Base-by-base conservation (phyloP, 306 rosid species). In the Arachis stenosperma region DNA sequence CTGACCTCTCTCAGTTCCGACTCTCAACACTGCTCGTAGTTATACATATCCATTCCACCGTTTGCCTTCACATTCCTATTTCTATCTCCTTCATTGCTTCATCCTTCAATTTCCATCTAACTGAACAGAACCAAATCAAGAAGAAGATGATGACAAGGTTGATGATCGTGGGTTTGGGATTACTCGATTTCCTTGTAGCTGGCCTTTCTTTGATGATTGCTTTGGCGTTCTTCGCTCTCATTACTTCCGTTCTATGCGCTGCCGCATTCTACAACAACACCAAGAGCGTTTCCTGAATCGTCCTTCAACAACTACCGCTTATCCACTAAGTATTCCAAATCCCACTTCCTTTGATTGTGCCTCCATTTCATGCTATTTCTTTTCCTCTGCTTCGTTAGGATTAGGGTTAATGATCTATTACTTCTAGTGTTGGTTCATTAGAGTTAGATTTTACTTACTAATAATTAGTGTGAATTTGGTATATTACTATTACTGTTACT, bases 131-230 rank as follows among this genome's bases (percentile, higher is more conserved):
- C 14, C 66, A 37, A n/a, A 15, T 15, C 1, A 22, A 54, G 36
- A 54, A 54, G 36, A 65, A 43, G 44, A 9, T 29, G 27, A 66
- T 9, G 55, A 64, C 29, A 37, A 69, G 6, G 74, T 69, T 15
- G 75, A 63, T 67, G 81, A 2, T 60, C 48, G 42, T 86, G 74
- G 87, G 92, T 29, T 71, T 84, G 50, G 17, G 87, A 48, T 6
- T 93, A 14, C 13, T 91, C 77, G 98, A 91, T 86, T 83, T 93
- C 76, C 13, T 76, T n/a, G 81, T 93, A 9, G 96, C 96, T 1
- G 92, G 86, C 7, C 5, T 86, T 69, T 93, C 98, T 53, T 78
- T 89, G 59, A 33, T 86, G 70, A 76, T 91, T 41, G 91, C 89
- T 10, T 69, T 86, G 39, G 81, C 74, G 6, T 67, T 91, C 46